Evolutionary conservation across 2,329 filamentous ascomycete genomes (phyloP).

Genomic region (Stylonectria norvegica): DNA sequence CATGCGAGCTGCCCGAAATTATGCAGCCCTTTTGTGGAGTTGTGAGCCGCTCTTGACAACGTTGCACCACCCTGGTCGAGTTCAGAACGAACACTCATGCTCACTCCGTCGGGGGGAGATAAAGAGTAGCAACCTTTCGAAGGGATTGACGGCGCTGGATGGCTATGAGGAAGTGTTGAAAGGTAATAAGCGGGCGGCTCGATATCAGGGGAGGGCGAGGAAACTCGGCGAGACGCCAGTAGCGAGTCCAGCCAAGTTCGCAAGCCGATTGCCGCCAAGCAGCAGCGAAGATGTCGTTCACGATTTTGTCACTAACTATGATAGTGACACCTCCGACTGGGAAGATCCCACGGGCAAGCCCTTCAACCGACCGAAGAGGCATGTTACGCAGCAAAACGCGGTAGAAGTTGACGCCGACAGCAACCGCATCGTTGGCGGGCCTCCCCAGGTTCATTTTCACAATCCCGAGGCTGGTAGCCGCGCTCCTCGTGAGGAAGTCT

Average conservation of each 20-base stretch:
- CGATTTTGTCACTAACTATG: neutral
- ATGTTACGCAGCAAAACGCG: neutral
- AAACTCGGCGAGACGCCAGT: conserved; percentile 21
- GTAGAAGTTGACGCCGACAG: neutral
- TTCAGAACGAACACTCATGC: conserved; percentile 3
- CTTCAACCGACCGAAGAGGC: neutral
- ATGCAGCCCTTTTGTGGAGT: conserved; percentile 34
- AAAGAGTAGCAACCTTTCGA: conserved; percentile 4
- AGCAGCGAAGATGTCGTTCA: neutral
- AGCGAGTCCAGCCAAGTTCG: conserved; percentile 7
- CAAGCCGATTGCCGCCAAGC: neutral
- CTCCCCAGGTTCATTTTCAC: neutral
- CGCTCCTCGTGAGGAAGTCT: neutral
- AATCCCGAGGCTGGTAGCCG: neutral
- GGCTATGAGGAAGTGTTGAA: neutral
- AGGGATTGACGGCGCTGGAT: conserved; percentile 3
- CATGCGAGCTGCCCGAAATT: conserved; percentile 26
- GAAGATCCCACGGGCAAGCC: neutral
- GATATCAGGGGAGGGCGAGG: conserved; percentile 22
- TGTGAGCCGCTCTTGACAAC: conserved; percentile 35
- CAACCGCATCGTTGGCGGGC: neutral
- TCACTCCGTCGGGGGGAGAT: conserved; percentile 12
- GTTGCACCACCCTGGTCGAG: conserved; percentile 34
- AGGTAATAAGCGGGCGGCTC: conserved; percentile 3
- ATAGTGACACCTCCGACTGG: neutral